A percentile compares a stretch with the other conserved stretches of the same genome.
phyloP scores from a whole-genome alignment of 1,284 basidiomycete genomes.

The Rhodotorula sp. region DNA sequence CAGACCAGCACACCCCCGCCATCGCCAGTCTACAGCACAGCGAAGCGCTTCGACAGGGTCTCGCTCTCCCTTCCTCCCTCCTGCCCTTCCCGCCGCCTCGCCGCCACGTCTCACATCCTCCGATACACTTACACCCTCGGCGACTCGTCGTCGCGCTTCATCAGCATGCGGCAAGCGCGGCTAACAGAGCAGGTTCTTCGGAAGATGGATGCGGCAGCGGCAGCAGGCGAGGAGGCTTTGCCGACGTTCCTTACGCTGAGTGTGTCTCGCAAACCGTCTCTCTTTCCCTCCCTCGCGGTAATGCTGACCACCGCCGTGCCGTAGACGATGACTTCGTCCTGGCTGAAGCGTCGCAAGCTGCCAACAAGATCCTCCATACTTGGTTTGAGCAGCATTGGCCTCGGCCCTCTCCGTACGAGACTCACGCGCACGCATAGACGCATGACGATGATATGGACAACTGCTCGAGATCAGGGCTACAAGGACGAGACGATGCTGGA shows the following conservation, averaged over 20 bases:
- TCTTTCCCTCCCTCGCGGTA: not conserved
- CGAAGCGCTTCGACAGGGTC: not conserved
- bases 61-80: not conserved
- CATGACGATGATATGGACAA: not conserved
- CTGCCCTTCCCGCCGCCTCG: not conserved
- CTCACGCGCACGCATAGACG: not conserved
- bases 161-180: not conserved
- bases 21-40: not conserved
- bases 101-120: slow-evolving; percentile 15
- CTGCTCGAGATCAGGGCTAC: not conserved
- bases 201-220: not conserved
- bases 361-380: not conserved
- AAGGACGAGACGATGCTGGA: no score
- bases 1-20: not conserved
- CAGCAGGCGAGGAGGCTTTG: not conserved
- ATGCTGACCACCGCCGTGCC: not conserved
- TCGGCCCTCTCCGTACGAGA: not conserved
- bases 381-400: slow-evolving; percentile 7
- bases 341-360: not conserved
- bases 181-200: not conserved
- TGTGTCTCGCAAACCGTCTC: not conserved
- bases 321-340: slow-evolving; percentile 8
- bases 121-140: slow-evolving; percentile 31
- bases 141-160: slow-evolving; percentile 15
- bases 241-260: slow-evolving; percentile 20